Evolutionary conservation across 2,329 filamentous ascomycete species (phyloP).

Genomic region (Macroventuria anomochaeta): DNA sequence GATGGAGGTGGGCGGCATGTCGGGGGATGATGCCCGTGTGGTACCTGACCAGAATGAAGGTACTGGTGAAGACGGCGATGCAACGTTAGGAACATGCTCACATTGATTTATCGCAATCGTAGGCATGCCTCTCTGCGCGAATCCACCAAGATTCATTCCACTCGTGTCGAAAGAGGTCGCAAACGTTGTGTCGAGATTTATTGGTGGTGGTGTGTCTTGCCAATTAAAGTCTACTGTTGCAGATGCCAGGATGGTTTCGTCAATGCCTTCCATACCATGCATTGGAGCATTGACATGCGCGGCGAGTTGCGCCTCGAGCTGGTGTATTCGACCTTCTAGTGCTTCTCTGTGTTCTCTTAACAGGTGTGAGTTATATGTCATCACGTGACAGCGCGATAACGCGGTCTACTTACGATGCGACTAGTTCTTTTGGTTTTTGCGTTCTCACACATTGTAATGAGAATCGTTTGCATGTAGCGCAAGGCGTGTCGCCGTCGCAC

Average conservation of each 20-base stretch:
- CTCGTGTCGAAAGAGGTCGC: constrained; percentile 27
- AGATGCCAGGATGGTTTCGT: constrained; percentile 36
- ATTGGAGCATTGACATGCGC: constrained; percentile 45
- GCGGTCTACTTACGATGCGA: constrained; percentile 43
- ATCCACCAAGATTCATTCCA: constrained; percentile 12
- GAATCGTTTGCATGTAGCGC: constrained; percentile 48
- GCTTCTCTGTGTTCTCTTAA: constrained; percentile 46
- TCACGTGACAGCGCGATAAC: constrained; percentile 33
- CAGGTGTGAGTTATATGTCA: constrained; percentile 17
- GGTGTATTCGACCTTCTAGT: constrained; percentile 47
- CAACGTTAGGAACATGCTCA: constrained; percentile 40
- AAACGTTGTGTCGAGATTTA: constrained; percentile 39
- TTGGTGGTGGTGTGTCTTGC: constrained; percentile 35
- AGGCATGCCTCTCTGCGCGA: constrained; percentile 38
- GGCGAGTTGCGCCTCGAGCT: constrained; percentile 46
- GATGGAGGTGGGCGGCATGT: constrained; percentile 39
- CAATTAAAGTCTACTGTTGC: constrained; percentile 39
- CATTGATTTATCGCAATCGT: constrained; percentile 48
- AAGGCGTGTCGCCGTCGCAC: constrained; percentile 47
- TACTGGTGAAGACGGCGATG: constrained; percentile 44
- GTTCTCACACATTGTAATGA: constrained; percentile 46
- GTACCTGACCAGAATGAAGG: constrained; percentile 48
- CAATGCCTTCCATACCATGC: constrained; percentile 46
- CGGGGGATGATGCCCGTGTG: constrained; percentile 46
- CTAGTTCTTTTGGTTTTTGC: constrained; percentile 45